phyloP scores from a whole-genome alignment of 2,329 filamentous ascomycete genomes.

The Aurifilum marmelostoma region DNA sequence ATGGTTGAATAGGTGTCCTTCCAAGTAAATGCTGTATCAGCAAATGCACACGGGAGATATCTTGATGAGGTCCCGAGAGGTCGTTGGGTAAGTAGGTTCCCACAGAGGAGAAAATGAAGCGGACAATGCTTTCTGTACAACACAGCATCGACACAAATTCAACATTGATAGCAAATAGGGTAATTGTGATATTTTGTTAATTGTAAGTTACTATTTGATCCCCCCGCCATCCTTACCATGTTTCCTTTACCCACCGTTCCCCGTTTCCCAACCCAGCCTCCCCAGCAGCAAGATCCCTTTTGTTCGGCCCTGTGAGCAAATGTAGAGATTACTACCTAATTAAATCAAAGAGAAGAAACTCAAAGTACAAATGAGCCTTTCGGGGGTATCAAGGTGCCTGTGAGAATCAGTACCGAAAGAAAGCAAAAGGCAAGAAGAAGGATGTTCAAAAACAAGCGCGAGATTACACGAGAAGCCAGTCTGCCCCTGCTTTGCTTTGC shows the following conservation, averaged over 20 bases:
- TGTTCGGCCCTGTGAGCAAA: not conserved
- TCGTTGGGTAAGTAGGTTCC: not conserved
- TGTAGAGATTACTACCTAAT: conserved; percentile 8
- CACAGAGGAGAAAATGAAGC: not conserved
- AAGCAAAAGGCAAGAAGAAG: conserved; percentile 23
- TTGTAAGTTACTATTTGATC: not conserved
- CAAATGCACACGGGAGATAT: not conserved
- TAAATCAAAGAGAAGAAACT: conserved; percentile 6
- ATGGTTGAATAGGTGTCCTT: too few relatives aligned
- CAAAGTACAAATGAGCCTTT: conserved; percentile 10
- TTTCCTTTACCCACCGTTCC: not conserved
- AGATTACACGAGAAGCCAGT: conserved; percentile 14
- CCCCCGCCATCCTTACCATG: not conserved
- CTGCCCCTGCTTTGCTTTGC: conserved; percentile 9
- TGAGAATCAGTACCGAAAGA: conserved; percentile 14
- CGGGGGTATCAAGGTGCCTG: conserved; percentile 21
- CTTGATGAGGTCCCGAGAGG: too few relatives aligned
- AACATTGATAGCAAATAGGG: not conserved
- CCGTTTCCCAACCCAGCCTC: not conserved
- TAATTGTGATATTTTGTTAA: not conserved
- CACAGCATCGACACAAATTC: not conserved
- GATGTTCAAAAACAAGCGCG: not conserved
- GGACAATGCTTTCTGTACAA: not conserved
- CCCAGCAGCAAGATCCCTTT: not conserved
- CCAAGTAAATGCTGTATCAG: not conserved